These are phyloP conservation scores for Myxozyma neotropica DNA, from an alignment of 805 yeast species.

Conservation along the genomic window DNA sequence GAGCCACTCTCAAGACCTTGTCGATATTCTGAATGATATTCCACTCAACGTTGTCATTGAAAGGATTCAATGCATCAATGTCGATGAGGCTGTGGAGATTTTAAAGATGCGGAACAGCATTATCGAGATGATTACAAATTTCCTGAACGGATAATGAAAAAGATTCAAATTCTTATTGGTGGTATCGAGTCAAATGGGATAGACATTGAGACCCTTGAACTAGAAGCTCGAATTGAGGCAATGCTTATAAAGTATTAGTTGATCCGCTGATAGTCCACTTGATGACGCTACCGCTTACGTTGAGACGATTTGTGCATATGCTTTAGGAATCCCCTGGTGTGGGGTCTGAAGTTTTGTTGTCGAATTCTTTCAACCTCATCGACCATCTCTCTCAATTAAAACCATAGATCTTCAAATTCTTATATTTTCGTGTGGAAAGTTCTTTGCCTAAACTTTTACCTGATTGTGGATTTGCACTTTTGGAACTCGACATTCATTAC, in stretches of 20 bases:
- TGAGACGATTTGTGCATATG: slow-evolving; percentile 58
- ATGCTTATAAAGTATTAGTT: slow-evolving; percentile 45
- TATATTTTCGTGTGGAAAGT: slow-evolving; percentile 59
- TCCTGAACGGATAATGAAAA: slow-evolving; percentile 45
- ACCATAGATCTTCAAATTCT: slow-evolving; percentile 59
- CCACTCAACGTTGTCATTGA: slow-evolving; percentile 20
- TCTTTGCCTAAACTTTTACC: slow-evolving; percentile 50
- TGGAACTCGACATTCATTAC: slow-evolving; percentile 49
- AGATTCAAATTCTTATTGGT: slow-evolving; percentile 41
- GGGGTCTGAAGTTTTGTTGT: slow-evolving; percentile 59
- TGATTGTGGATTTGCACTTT: slow-evolving; percentile 49
- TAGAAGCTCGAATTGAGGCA: slow-evolving; percentile 45
- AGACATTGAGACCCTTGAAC: slow-evolving; percentile 19
- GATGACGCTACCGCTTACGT: slow-evolving; percentile 52
- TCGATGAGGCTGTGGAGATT: slow-evolving; percentile 48
- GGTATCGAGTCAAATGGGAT: slow-evolving; percentile 37
- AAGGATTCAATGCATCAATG: slow-evolving; percentile 16
- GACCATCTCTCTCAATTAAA: slow-evolving; percentile 55
- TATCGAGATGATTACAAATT: slow-evolving; percentile 55
- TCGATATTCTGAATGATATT: slow-evolving; percentile 10
- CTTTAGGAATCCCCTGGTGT: slow-evolving; percentile 54
- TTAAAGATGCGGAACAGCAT: slow-evolving; percentile 47
- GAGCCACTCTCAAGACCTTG: neutral
- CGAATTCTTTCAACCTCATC: slow-evolving; percentile 58
- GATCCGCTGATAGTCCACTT: slow-evolving; percentile 38